Evolutionary conservation across 2,329 filamentous ascomycete genomes (phyloP), one percentile per base, ranked within the genome.

Genomic region (Claviceps sp.): DNA sequence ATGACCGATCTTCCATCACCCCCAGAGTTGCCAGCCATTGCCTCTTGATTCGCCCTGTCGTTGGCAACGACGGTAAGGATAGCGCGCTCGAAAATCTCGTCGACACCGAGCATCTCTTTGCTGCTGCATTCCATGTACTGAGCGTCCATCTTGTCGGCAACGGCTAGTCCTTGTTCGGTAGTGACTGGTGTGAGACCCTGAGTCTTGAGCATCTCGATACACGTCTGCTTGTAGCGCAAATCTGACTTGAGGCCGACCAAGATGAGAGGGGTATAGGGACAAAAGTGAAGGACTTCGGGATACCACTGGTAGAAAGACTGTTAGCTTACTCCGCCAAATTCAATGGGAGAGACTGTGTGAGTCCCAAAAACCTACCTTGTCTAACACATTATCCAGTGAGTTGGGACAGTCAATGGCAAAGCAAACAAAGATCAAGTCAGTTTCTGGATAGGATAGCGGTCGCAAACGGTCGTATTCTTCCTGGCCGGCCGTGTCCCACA

Each of bases 351-450:
- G 38, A n/a, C 16, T 3, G n/a, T 6, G 9, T 43, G 4, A 6
- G 6, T 43, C 20, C 40, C 11, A 20, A 9, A 4, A 36, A 11
- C 57, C 14, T 73, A 96, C 93, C 85, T 98, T 98, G 74, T 98
- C 93, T 74, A 97, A 85, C 53, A 98, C 91, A 69, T 98, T 98
- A 66, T 98, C 93, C 50, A 98, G 77, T 6, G 91, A 97, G 69
- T 95, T 96, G 38, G 93, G 93, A 68, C 93, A 98, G 71, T 98
- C 93, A 64, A 98, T 96, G 58, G 93, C 93, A 69, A 98, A 98
- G 76, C 93, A 98, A 59, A 98, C 93, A 68, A 98, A 97, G 54
- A 98, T 83, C 37, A 98, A 78, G 68, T 98, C 93, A 13, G 93
- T 98, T 71, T 98, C 93, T 3, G 93, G 93, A 71, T 98, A 98